Evolutionary conservation across 495 filamentous ascomycete species (phyloP), one percentile per base, ranked within the genome.

Genomic region (Hypoxylon rickii): DNA sequence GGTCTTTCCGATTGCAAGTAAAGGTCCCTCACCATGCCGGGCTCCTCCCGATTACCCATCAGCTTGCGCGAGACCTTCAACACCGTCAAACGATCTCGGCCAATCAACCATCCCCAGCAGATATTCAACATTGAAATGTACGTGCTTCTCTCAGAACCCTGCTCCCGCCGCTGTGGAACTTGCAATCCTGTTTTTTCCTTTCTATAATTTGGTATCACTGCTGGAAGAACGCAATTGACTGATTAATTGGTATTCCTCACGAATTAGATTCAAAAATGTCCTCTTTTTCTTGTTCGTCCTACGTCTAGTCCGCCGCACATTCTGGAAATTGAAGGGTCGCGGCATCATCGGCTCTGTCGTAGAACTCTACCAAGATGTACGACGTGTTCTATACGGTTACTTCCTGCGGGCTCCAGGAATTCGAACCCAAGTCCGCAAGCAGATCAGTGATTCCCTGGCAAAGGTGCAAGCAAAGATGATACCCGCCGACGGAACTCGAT

Each of bases 241-340:
- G 41, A 63, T 33, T 13, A 15, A 18, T 34, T 3, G 3, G 13
- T 22, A 32, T 49, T 26, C 41, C n/a, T 38, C 26, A 38, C 11
- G 45, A 10, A 32, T 12, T 63, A 94, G 92, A 37, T 58, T 96
- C 48, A 88, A 88, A 33, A 97, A 97, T 68, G 79, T 96, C 36
- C 72, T 97, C 36, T 96, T 99, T 71, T 79, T 91, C 66, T 82
- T 94, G 52, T 97, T 97, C 76, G 70, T 97, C 33, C 76, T 97
- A 29, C 85, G 93, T 61, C 92, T 91, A 79, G 85, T 86, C 10
- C 88, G 91, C 56, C 92, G 89, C 69, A 81, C 80, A 24, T 84
- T 89, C 51, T 84, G 90, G 68, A 88, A 92, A 54, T 77, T 99
- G 60, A 88, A 89, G 63, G 95, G 95, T 58, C 89, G 92, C 64